Percentiles rank a stretch among this genome's conserved stretches.
Conservation (phyloP, 345 rosid genomes). For the Syzygium aqueum region DNA sequence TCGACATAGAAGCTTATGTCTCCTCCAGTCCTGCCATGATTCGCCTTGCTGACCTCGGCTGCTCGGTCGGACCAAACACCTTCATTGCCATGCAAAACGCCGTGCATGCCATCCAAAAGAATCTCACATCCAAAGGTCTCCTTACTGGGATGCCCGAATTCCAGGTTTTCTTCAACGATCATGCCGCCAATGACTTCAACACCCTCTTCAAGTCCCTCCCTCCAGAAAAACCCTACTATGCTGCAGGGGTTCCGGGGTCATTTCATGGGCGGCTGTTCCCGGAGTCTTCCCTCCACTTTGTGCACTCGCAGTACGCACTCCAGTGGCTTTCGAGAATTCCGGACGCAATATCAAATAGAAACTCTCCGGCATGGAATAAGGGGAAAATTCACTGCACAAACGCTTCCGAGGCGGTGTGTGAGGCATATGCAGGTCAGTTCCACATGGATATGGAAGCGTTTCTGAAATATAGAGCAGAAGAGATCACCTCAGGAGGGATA, state of each 20-base stretch:
- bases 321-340: constrained; percentile 1
- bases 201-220: neutral
- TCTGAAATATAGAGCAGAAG: constrained; percentile 26
- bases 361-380: constrained; percentile 28
- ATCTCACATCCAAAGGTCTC: constrained; percentile 1
- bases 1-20: neutral
- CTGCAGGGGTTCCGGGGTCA: constrained; percentile 1
- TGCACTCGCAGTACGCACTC: neutral
- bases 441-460: constrained; percentile 24
- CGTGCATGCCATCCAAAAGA: neutral
- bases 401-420: constrained; percentile 14
- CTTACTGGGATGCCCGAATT: constrained; percentile 23
- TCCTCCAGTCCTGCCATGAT: neutral
- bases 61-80: neutral
- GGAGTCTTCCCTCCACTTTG: constrained; percentile 22
- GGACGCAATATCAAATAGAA: neutral
- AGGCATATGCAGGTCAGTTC: constrained; percentile 24
- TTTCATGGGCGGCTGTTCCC: constrained; percentile 10
- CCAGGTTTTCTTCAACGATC: constrained; percentile 22
- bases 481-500: constrained; percentile 24
- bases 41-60: neutral
- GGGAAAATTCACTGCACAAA: constrained; percentile 27
- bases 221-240: neutral
- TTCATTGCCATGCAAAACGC: neutral
- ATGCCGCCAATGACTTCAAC: constrained; percentile 34